Base-by-base conservation (phyloP, 2,329 filamentous ascomycete species). In the Penicillium expansum region DNA sequence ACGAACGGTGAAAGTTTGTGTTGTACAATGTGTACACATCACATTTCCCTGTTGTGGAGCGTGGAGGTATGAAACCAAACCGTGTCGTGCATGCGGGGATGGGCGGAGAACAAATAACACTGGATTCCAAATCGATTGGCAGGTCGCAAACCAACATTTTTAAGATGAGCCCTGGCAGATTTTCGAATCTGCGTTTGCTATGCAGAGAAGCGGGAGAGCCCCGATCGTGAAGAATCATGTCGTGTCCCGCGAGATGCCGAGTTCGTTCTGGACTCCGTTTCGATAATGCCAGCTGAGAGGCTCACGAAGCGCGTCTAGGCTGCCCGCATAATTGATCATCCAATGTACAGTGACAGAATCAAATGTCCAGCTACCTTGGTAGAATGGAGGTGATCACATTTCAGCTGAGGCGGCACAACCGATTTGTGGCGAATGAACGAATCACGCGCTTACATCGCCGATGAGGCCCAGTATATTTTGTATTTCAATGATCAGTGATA, bases 311-410 rank as follows among this genome's bases (percentile, higher is more conserved):
- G 27, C 18, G 35, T 30, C 29, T 29, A 33, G 51, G 24, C 33
- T 50, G 4, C 27, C 18, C 14, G 4, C n/a, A 42, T 42, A 29
- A 50, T 11, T 16, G 22, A 39, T 35, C 22, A 22, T 27, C 37
- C 11, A 38, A 22, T 50, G 18, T 24, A 42, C 5, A 22, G 24
- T 50, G n/a, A 24, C n/a, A 38, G 1, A 24, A n/a, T 24, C n/a
- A 33, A 24, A 32, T 41, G 24, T 30, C 18, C 2, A 51, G 38
- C 18, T 35, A 20, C 20, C 13, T 8, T 43, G 11, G 16, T 3
- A 48, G 22, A 50, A 41, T 56, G 41, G 30, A 52, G 53, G 48
- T 33, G 32, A 43, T 56, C 48, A 56, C 27, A 52, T 56, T 52
- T 52, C 18, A 52, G 33, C 18, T 24, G 39, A n/a, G 44, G 20